These are phyloP conservation scores for Phytopythium ostracodes DNA, from an alignment of 352 stramenopile species.

Conservation along the genomic window DNA sequence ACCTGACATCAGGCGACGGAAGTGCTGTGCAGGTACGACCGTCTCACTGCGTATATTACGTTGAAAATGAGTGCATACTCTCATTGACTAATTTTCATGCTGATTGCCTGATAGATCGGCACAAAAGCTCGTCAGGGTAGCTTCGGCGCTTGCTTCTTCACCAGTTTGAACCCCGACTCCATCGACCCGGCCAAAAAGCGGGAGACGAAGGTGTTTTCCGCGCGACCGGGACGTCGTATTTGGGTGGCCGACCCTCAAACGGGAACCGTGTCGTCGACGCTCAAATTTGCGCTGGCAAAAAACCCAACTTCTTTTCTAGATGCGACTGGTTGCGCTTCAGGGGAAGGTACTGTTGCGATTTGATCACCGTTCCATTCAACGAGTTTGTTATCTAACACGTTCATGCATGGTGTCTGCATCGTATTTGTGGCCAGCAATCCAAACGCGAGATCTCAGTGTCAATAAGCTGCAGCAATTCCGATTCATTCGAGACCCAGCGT, in stretches of 20 bases:
- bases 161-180: constrained; percentile 43
- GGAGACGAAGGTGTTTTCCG: constrained; percentile 76
- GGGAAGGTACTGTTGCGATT: constrained; percentile 38
- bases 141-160: constrained; percentile 83
- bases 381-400: not conserved
- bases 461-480: constrained; percentile 76
- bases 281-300: constrained; percentile 80
- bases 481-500: constrained; percentile 58
- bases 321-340: constrained; percentile 39
- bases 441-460: constrained; percentile 70
- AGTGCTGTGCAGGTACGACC: constrained; percentile 53
- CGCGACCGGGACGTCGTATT: constrained; percentile 70
- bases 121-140: constrained; percentile 79
- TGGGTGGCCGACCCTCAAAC: constrained; percentile 79
- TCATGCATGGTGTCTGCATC: not conserved
- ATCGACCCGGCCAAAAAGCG: constrained; percentile 58
- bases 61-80: not conserved
- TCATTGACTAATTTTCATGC: not conserved
- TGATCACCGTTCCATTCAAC: not conserved
- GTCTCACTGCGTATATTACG: not conserved
- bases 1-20: constrained; percentile 60
- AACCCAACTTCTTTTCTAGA: constrained; percentile 59
- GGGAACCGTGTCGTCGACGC: constrained; percentile 74
- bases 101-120: constrained; percentile 41
- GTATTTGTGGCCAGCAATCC: constrained; percentile 33